A percentile compares a stretch with the other conserved stretches of the same genome.
Conservation (phyloP, 1,284 basidiomycete genomes). For the Paramarasmius palmivorus region DNA sequence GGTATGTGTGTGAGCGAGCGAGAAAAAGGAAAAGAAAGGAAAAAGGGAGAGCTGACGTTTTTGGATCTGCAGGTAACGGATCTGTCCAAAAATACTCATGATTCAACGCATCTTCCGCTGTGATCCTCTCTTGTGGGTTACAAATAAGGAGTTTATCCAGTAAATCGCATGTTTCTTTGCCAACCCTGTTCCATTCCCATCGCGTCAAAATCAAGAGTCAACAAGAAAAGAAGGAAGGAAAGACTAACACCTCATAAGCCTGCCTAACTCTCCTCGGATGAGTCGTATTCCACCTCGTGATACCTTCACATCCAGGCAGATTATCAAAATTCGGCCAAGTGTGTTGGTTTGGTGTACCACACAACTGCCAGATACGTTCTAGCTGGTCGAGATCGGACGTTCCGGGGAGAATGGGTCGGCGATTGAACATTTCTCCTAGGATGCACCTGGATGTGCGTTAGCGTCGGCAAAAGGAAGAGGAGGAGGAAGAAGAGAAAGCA, state of each 20-base stretch:
- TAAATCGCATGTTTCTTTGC: conserved; percentile 83
- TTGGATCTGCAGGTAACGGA: conserved; percentile 82
- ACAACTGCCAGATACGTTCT: conserved; percentile 87
- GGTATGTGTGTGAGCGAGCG: too few species aligned
- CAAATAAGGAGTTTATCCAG: conserved; percentile 90
- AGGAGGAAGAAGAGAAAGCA: conserved; percentile 18
- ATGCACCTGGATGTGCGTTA: conserved; percentile 90
- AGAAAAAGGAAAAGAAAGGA: conserved; percentile 12
- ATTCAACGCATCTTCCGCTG: conserved; percentile 84
- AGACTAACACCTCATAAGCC: conserved; percentile 59
- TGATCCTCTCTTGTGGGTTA: conserved; percentile 90
- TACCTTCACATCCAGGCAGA: conserved; percentile 81
- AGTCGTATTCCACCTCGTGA: conserved; percentile 55
- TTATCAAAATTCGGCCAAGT: conserved; percentile 82
- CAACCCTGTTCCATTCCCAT: conserved; percentile 43
- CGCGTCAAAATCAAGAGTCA: neutral
- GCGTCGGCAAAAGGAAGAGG: conserved; percentile 10
- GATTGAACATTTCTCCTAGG: conserved; percentile 93
- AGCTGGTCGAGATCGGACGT: conserved; percentile 89
- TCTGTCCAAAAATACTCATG: conserved; percentile 94
- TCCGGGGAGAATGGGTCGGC: conserved; percentile 87
- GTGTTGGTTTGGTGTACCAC: conserved; percentile 83
- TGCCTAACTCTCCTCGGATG: conserved; percentile 55
- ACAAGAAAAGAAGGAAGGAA: neutral
- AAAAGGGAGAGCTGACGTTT: conserved; percentile 53